Evolutionary conservation across 495 filamentous ascomycete genomes (phyloP).

Genomic region (Aspergillus taichungensis): DNA sequence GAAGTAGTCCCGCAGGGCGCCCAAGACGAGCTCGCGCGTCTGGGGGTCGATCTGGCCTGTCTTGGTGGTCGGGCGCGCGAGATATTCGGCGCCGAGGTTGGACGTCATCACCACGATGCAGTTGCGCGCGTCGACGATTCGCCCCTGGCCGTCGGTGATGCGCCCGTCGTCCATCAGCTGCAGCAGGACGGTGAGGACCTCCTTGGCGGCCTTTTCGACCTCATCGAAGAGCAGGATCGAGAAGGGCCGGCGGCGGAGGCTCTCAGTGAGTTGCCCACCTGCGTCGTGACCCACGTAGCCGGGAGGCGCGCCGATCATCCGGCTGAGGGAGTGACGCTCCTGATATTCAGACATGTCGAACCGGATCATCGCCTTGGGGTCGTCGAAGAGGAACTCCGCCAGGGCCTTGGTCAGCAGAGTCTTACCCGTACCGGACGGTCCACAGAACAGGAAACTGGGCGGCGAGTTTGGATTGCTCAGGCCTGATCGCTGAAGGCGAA

Average conservation of each 20-base stretch:
- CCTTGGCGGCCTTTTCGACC: conserved; percentile 96
- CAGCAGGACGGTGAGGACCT: conserved; percentile 89
- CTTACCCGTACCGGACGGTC: conserved; percentile 96
- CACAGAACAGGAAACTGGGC: conserved; percentile 96
- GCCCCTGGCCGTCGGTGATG: conserved; percentile 95
- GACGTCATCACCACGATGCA: conserved; percentile 99
- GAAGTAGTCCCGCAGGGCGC: conserved; percentile 85
- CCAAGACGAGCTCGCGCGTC: conserved; percentile 82
- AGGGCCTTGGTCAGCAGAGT: conserved; percentile 93
- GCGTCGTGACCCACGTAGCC: conserved; percentile 96
- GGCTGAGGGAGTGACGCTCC: conserved; percentile 88
- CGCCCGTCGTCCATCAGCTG: conserved; percentile 99
- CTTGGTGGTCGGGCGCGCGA: conserved; percentile 63
- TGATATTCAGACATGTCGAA: conserved; percentile 99
- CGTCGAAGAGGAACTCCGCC: conserved; percentile 96
- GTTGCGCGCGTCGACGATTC: conserved; percentile 89
- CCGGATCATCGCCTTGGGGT: conserved; percentile 94
- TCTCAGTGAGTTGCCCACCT: conserved; percentile 91
- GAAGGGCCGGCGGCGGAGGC: conserved; percentile 86
- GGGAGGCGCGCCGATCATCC: conserved; percentile 96
- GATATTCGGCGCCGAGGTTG: conserved; percentile 89
- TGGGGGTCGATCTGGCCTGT: conserved; percentile 84
- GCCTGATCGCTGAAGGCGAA: conserved; percentile 86
- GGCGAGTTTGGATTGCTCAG: conserved; percentile 92
- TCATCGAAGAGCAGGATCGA: conserved; percentile 97